phyloP scores from a whole-genome alignment of 208 protist genomes.

The Kentomonas sorsogonicus region DNA sequence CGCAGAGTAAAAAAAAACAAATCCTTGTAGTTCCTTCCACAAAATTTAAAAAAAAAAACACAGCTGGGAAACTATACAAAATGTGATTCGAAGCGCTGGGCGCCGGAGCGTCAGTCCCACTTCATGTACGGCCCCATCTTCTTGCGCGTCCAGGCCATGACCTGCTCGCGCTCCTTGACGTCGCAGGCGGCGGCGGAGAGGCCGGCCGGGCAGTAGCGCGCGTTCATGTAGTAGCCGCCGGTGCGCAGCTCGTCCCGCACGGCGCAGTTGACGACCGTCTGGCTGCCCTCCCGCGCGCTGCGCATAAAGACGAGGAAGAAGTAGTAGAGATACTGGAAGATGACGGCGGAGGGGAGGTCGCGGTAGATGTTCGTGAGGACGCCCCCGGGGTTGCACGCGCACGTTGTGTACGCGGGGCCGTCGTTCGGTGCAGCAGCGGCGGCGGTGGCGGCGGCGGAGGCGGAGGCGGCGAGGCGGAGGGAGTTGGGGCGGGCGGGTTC shows the following conservation, averaged over 20 bases:
- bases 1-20: slow-evolving; percentile 1
- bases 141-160: slow-evolving; percentile 58
- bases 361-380: slow-evolving; percentile 76
- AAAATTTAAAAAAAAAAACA: slow-evolving; percentile 9
- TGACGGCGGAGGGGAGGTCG: slow-evolving; percentile 34
- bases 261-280: slow-evolving; percentile 76
- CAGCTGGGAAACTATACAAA: too few species aligned
- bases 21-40: too few species aligned
- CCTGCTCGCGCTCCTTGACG: slow-evolving; percentile 43
- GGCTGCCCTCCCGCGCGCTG: slow-evolving; percentile 63
- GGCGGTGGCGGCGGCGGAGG: slow-evolving; percentile 7
- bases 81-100: too few species aligned
- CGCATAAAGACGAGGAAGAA: slow-evolving; percentile 67
- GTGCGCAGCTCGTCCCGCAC: slow-evolving; percentile 70
- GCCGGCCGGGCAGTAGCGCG: slow-evolving; percentile 42
- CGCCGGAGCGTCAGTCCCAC: slow-evolving; percentile 57
- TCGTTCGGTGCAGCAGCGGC: slow-evolving; percentile 14
- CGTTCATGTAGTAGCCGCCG: slow-evolving; percentile 83
- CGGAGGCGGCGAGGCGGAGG: slow-evolving; percentile 5
- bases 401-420: slow-evolving; percentile 52
- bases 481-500: slow-evolving; percentile 6
- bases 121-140: slow-evolving; percentile 85
- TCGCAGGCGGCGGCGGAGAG: slow-evolving; percentile 65
- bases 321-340: slow-evolving; percentile 55
- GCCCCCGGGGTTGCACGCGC: slow-evolving; percentile 65